Evolutionary conservation across 164 flowering plant genomes (phyloP), one percentile per base, ranked within the genome.

Genomic region (Magnolia changhungtana): DNA sequence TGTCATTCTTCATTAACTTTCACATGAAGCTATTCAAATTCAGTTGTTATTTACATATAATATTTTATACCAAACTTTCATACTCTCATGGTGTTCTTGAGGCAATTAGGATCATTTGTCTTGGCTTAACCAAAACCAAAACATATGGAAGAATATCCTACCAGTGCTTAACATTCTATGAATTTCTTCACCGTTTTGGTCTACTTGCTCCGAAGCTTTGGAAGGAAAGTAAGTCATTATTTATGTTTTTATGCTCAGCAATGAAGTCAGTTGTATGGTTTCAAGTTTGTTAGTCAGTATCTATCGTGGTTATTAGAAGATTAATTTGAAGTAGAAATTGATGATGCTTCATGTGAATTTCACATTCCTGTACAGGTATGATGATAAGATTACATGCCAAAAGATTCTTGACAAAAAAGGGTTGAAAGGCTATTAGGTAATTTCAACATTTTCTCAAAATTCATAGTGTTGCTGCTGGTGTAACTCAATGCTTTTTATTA

Each of bases 21-120:
- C 64, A 72, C n/a, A 24, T 20, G 20, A 16, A 50, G 10, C 16
- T 27, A 16, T 74, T 75, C 45, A 55, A 13, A 20, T 67, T 63
- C 29, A 50, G 59, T 16, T 74, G 50, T 51, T 69, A 4, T 13
- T 68, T 69, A 1, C 29, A 50, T 51, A 20, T 16, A 18, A 45
- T n/a, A 49, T 63, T 31, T 19, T 50, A n/a, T 37, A 1, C 27
- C 50, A 24, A 3, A 61, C 18, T 23, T 69, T 19, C 18, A 27
- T 72, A n/a, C 63, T n/a, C 80, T 18, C 69, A 96, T 98, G 99
- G 99, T 83, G 99, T 96, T 76, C 94, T 96, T 78, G 99, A 96
- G 85, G 99, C 99, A 76, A 96, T 96, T 58, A 87, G 99, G 83
- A 96, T 96, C 79, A 96, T n/a, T n/a, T n/a, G n/a, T n/a, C n/a